Evolutionary conservation across 306 rosid genomes (phyloP).

Genomic region (Trifolium fragiferum): DNA sequence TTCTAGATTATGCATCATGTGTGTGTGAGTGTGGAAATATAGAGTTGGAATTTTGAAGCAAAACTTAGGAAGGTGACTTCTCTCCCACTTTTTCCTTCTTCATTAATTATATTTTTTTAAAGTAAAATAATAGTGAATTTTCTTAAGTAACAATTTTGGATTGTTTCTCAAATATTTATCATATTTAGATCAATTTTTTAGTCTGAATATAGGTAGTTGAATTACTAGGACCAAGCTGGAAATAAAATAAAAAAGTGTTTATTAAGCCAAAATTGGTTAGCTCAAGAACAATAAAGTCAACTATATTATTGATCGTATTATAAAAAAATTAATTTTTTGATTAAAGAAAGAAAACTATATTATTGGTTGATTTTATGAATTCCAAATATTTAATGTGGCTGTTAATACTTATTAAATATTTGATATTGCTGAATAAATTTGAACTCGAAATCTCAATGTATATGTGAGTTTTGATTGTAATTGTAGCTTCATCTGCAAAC

Average conservation of each 20-base stretch:
- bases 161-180: conserved; percentile 3
- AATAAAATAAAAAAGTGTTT: not conserved
- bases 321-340: no score
- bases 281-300: conserved; percentile 2
- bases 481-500: no score
- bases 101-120: not conserved
- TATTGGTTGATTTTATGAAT: not conserved
- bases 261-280: not conserved
- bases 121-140: not conserved
- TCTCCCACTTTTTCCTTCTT: conserved; percentile 64
- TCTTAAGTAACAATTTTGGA: not conserved
- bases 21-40: conserved; percentile 52
- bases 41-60: conserved; percentile 84
- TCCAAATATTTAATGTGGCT: not conserved
- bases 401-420: not conserved
- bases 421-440: no score
- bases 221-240: conserved; percentile 5
- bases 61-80: conserved; percentile 77
- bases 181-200: not conserved
- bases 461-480: no score
- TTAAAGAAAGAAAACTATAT: no score
- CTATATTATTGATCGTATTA: not conserved
- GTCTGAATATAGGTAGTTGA: not conserved
- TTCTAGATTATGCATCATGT: conserved; percentile 43
- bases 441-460: no score